Conservation (phyloP, 768 basidiomycete species). For the Psilocybe cubensis region DNA sequence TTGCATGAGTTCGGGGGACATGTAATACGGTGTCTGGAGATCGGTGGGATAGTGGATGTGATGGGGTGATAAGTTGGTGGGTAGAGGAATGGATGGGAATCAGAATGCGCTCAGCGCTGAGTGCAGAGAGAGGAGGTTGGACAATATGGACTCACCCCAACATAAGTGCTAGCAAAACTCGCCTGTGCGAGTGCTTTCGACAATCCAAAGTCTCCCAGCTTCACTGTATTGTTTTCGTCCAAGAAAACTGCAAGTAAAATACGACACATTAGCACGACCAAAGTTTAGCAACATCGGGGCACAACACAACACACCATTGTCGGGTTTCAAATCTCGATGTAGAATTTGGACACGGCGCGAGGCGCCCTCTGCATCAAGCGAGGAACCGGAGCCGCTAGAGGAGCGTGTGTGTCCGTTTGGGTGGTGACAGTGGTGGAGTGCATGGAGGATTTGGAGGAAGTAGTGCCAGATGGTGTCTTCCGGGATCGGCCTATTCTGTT, state of each 20-base stretch:
- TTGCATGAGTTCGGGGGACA: slow-evolving; percentile 98
- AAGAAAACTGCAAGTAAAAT: slow-evolving; percentile 72
- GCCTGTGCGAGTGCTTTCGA: slow-evolving; percentile 90
- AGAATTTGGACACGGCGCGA: slow-evolving; percentile 75
- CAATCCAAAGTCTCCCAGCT: slow-evolving; percentile 96
- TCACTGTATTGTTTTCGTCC: slow-evolving; percentile 81
- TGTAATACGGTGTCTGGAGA: slow-evolving; percentile 93
- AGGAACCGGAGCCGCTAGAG: slow-evolving; percentile 38
- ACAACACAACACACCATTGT: slow-evolving; percentile 73
- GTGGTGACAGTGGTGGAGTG: slow-evolving; percentile 92
- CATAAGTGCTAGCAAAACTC: slow-evolving; percentile 96
- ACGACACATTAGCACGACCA: background rate
- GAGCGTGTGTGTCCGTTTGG: slow-evolving; percentile 62
- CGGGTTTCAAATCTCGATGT: slow-evolving; percentile 96
- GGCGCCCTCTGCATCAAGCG: slow-evolving; percentile 45
- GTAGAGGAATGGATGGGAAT: background rate
- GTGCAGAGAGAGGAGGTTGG: too few species aligned
- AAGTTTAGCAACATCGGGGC: too few species aligned
- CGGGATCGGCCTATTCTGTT: slow-evolving; percentile 71
- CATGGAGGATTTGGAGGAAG: slow-evolving; percentile 90
- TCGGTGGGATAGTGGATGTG: background rate
- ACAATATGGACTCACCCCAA: slow-evolving; percentile 72
- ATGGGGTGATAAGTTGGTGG: background rate
- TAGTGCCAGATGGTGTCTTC: slow-evolving; percentile 97
- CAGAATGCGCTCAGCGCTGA: too few species aligned